phyloP scores from a whole-genome alignment of 176 grass and related monocot genomes.

The Bonia amplexicaulis region DNA sequence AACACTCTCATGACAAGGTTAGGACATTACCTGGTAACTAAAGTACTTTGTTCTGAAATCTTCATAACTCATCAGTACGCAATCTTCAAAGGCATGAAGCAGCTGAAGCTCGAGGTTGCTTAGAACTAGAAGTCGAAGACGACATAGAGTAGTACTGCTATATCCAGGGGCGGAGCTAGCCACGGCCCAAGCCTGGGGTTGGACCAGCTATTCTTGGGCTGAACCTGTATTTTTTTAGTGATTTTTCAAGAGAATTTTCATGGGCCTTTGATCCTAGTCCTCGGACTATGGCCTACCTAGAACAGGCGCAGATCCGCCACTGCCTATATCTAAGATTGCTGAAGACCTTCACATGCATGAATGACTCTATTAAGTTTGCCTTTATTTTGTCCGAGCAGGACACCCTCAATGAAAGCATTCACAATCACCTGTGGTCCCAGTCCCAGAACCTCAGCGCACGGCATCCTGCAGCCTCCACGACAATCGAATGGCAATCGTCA shows the following conservation, averaged over 20 bases:
- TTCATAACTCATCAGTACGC: not conserved
- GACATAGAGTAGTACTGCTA: not conserved
- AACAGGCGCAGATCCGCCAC: no score
- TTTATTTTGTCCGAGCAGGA: constrained; percentile 40
- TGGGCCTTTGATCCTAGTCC: no score
- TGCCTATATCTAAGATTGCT: not conserved
- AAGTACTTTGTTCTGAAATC: not conserved
- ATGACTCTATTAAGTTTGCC: not conserved
- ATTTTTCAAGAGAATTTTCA: no score
- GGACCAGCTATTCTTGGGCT: no score
- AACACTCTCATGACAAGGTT: not conserved
- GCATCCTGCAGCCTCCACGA: constrained; percentile 55
- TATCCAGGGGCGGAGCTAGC: not conserved
- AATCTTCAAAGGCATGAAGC: not conserved
- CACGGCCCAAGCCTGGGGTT: no score
- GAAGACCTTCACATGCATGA: not conserved
- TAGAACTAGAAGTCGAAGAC: not conserved
- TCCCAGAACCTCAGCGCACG: constrained; percentile 39
- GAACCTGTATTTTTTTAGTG: no score
- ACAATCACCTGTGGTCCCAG: constrained; percentile 53
- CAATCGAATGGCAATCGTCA: constrained; percentile 71
- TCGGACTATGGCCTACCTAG: no score
- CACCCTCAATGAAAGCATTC: constrained; percentile 42
- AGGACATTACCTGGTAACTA: not conserved
- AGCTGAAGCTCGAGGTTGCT: not conserved